Conservation (phyloP, 768 basidiomycete genomes). For the Rossbeevera mucosa region DNA sequence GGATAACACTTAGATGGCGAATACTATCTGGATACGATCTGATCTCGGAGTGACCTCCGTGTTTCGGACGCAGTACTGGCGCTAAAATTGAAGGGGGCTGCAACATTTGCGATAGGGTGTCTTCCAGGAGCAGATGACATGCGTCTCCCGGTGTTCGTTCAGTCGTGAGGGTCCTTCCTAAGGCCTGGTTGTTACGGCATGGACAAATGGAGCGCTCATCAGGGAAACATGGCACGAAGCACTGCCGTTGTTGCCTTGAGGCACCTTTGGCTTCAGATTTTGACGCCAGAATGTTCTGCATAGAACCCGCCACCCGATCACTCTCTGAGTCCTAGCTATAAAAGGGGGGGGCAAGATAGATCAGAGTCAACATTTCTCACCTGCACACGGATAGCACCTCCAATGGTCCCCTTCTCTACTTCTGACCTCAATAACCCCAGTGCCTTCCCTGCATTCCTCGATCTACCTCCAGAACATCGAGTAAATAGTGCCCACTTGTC, state of each 20-base stretch:
- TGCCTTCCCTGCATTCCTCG: slow-evolving; percentile 23
- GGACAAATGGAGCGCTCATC: slow-evolving; percentile 1
- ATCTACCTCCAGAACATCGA: slow-evolving; percentile 23
- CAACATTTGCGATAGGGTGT: background rate
- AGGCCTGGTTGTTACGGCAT: slow-evolving; percentile 12
- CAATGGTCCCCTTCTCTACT: slow-evolving; percentile 17
- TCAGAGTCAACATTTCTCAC: slow-evolving; percentile 1
- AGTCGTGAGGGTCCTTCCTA: background rate
- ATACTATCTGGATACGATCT: background rate
- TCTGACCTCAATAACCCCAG: slow-evolving; percentile 25
- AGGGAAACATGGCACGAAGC: background rate
- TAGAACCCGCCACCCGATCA: background rate
- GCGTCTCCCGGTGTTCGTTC: background rate
- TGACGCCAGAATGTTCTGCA: slow-evolving; percentile 1
- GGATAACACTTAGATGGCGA: background rate
- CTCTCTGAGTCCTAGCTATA: slow-evolving; percentile 6
- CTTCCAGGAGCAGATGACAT: background rate
- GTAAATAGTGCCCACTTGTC: slow-evolving; percentile 17
- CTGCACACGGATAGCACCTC: slow-evolving; percentile 3
- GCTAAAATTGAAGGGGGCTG: background rate
- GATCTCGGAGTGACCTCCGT: slow-evolving; percentile 4
- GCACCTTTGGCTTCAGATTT: background rate
- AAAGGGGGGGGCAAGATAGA: background rate
- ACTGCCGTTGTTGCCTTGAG: background rate
- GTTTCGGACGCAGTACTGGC: background rate